phyloP scores from a whole-genome alignment of 2,329 filamentous ascomycete genomes.

The Exophiala xenobiotica region DNA sequence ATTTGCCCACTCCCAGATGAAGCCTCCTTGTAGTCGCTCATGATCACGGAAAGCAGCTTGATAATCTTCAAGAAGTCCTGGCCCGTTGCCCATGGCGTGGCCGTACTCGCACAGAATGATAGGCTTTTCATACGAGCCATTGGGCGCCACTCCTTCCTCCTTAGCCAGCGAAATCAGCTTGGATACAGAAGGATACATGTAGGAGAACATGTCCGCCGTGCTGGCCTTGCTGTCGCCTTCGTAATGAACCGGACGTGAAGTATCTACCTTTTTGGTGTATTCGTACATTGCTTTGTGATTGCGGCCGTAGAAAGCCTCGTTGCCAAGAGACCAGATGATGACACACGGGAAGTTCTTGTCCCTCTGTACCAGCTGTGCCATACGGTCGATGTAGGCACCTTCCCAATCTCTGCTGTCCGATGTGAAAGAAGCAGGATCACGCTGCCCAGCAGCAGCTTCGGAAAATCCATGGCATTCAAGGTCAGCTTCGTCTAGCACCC shows the following conservation, averaged over 20 bases:
- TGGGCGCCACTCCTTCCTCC: constrained; percentile 35
- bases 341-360: constrained; percentile 71
- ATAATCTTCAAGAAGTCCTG: constrained; percentile 68
- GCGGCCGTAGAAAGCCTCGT: constrained; percentile 69
- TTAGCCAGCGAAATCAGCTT: constrained; percentile 44
- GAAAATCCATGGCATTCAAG: constrained; percentile 40
- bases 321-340: constrained; percentile 71
- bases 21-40: constrained; percentile 64
- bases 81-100: constrained; percentile 72
- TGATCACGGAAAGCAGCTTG: constrained; percentile 62
- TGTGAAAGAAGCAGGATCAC: constrained; percentile 33
- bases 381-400: constrained; percentile 66
- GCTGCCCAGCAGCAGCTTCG: constrained; percentile 3
- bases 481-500: constrained; percentile 41
- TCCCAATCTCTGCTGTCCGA: constrained; percentile 42
- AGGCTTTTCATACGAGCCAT: constrained; percentile 51
- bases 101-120: constrained; percentile 52
- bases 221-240: constrained; percentile 62
- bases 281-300: constrained; percentile 69
- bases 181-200: constrained; percentile 59
- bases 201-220: constrained; percentile 64
- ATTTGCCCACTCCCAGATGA: constrained; percentile 67
- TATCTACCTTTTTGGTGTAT: constrained; percentile 59
- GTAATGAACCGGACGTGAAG: constrained; percentile 63
- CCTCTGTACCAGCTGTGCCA: constrained; percentile 62